phyloP scores from a whole-genome alignment of 805 yeast genomes.

The Yamadazyma laniorum region DNA sequence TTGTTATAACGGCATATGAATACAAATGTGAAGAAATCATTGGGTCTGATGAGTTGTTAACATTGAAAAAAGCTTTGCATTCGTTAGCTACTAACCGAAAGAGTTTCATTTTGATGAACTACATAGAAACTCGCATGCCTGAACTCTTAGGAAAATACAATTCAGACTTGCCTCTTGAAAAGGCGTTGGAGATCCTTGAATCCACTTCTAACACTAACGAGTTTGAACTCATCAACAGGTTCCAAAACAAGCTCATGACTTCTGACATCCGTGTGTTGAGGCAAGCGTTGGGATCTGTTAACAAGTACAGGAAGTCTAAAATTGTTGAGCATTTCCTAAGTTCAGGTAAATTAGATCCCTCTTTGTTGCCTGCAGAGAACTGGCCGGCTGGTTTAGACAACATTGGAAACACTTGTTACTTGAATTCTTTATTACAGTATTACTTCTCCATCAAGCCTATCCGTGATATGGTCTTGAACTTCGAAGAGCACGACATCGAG shows the following conservation, averaged over 20 bases:
- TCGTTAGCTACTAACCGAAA: conserved; percentile 60
- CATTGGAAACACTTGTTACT: conserved; percentile 93
- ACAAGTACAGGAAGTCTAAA: conserved; percentile 52
- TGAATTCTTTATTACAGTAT: conserved; percentile 87
- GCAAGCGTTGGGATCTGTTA: conserved; percentile 55
- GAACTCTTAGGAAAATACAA: conserved; percentile 16
- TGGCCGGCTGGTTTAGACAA: conserved; percentile 94
- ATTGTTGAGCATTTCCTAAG: conserved; percentile 55
- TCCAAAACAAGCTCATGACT: conserved; percentile 26
- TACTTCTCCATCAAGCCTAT: conserved; percentile 85
- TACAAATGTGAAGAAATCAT: conserved; percentile 54
- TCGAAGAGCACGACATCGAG: conserved; percentile 35
- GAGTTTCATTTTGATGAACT: conserved; percentile 56
- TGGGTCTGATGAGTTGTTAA: conserved; percentile 28
- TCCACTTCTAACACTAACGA: conserved; percentile 54
- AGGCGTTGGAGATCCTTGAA: conserved; percentile 51
- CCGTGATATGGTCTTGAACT: conserved; percentile 60
- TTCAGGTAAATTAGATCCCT: conserved; percentile 60
- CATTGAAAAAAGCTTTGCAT: conserved; percentile 54
- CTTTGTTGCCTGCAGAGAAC: conserved; percentile 55
- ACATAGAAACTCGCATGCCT: conserved; percentile 46
- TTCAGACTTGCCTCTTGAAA: conserved; percentile 6
- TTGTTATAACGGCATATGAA: conserved; percentile 72
- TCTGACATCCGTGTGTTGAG: conserved; percentile 57
- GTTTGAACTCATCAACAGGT: conserved; percentile 51